Evolutionary conservation across 2,329 filamentous ascomycete species (phyloP), one percentile per base, ranked within the genome.

Genomic region (Scytalidium lignicola): DNA sequence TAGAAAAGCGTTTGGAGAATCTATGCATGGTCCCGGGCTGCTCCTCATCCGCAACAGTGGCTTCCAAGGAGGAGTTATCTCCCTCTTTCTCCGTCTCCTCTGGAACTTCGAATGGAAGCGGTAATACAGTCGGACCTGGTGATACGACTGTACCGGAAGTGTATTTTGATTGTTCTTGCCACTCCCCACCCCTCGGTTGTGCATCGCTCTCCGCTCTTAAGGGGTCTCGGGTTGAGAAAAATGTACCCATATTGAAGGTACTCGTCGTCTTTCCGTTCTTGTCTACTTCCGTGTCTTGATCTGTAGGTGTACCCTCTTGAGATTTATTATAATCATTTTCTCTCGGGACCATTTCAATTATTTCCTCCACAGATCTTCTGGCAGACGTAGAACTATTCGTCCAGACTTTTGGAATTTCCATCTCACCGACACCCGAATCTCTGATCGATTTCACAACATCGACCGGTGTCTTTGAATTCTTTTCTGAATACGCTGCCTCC

Each of bases 401-500:
- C 13, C 56, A 47, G 2, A 58, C 53, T 41, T 59, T 78, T 51
- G 79, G 75, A 55, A 68, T 76, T 2, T 69, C 69, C 50, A 70
- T 64, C 40, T 75, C 74, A 41, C 60, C 57, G 15, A 64, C 51
- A 10, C 60, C 62, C 47, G 64, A 66, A 57, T 66, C 62, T 32
- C 55, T 46, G 22, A 43, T 44, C 8, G 54, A 49, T 44, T 29
- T 41, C 21, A 26, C 26, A 39, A 17, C 39, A 28, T 12, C 43
- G 17, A 15, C 41, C 43, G 32, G 23, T 9, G 17, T 41, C 28
- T 57, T 37, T 56, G 56, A 61, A 21, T 72, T 67, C 49, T 79
- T 80, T 54, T 86, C 74, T 0, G 86, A 88, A 57, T 95, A 93
- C 2, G 79, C 73, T 5, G 79, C 78, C 63, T 96, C 91, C 91